phyloP scores from a whole-genome alignment of 2,329 filamentous ascomycete genomes.

The Claviceps monticola region DNA sequence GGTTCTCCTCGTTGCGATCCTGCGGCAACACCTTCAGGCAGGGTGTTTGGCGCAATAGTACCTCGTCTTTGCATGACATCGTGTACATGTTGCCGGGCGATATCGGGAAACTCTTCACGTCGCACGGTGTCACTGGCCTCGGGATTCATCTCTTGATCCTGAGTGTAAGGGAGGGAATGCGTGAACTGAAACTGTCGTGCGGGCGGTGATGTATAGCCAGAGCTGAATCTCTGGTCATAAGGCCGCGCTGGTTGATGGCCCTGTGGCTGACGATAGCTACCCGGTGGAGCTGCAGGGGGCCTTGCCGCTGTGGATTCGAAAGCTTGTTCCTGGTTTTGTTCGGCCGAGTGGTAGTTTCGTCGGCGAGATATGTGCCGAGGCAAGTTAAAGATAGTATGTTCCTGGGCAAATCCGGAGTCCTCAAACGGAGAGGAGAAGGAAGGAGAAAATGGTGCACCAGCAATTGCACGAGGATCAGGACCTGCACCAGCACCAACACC shows the following conservation, averaged over 20 bases:
- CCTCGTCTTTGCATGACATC: slow-evolving; percentile 12
- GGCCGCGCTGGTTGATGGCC: slow-evolving; percentile 13
- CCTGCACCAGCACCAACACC: background rate
- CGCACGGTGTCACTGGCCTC: slow-evolving; percentile 14
- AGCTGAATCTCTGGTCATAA: slow-evolving; percentile 11
- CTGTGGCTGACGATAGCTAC: slow-evolving; percentile 40
- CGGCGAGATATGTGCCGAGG: slow-evolving; percentile 5
- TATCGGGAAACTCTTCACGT: slow-evolving; percentile 3
- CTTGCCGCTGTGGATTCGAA: slow-evolving; percentile 15
- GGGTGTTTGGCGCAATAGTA: slow-evolving; percentile 5
- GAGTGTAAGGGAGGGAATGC: background rate
- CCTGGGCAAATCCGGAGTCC: slow-evolving; percentile 10
- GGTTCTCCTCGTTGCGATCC: slow-evolving; percentile 24
- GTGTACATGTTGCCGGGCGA: slow-evolving; percentile 8
- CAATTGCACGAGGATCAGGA: background rate
- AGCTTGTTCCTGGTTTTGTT: slow-evolving; percentile 22
- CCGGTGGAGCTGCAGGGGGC: slow-evolving; percentile 40
- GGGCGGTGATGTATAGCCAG: slow-evolving; percentile 4
- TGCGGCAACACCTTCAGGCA: slow-evolving; percentile 10
- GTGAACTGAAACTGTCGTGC: background rate
- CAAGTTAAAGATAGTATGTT: slow-evolving; percentile 22
- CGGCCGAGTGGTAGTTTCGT: slow-evolving; percentile 14
- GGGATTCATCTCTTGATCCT: slow-evolving; percentile 13
- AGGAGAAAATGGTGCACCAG: background rate
- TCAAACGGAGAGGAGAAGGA: background rate